Percentiles rank a stretch among this genome's conserved stretches.
Conservation (phyloP, 176 grass and related monocot species). For the Bolboschoenus planiculmis region DNA sequence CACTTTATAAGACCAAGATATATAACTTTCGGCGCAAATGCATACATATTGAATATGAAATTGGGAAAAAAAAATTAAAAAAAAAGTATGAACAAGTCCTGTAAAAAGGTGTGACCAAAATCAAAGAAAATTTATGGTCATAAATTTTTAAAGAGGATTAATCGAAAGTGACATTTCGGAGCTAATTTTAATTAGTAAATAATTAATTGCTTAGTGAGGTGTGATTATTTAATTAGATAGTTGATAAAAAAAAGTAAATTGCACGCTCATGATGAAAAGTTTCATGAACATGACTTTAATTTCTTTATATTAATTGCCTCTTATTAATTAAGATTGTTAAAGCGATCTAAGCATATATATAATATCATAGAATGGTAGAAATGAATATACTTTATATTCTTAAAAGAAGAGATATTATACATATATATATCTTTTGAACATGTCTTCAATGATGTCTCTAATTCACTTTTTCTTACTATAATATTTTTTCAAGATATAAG, state of each 20-base stretch:
- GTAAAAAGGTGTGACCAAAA: neutral
- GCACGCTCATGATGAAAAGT: neutral
- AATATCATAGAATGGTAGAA: neutral
- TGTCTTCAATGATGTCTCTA: conserved; percentile 10
- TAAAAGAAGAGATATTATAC: neutral
- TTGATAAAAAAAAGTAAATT: neutral
- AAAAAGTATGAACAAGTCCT: neutral
- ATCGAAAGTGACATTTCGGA: neutral
- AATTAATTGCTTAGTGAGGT: neutral
- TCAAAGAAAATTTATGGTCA: neutral
- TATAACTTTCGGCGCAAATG: neutral
- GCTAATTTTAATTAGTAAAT: neutral
- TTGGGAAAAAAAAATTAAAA: neutral
- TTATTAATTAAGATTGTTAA: neutral
- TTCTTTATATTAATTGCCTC: neutral
- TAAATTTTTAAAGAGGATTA: neutral
- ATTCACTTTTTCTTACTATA: neutral
- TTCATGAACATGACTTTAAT: neutral
- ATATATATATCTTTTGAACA: neutral
- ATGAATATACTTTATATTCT: neutral
- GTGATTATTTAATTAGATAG: neutral
- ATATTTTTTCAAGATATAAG: neutral
- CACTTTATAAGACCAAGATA: neutral
- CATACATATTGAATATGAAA: neutral
- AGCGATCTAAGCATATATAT: neutral